Percentiles rank a stretch among this genome's conserved stretches.
Evolutionary conservation across 164 flowering plant species (phyloP).

Genomic region (Macadamia integrifolia): DNA sequence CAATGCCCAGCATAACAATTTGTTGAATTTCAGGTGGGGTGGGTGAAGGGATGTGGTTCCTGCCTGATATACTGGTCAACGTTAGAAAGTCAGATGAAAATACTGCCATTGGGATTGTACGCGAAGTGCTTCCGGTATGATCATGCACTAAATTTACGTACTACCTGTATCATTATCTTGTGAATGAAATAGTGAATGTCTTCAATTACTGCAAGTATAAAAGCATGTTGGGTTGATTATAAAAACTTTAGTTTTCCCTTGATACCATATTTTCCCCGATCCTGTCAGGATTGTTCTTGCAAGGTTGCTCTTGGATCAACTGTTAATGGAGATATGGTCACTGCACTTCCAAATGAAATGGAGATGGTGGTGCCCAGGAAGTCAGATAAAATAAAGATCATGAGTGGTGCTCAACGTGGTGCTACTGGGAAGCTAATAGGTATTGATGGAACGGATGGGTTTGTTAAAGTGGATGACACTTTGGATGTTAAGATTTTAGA

Average conservation of each 20-base stretch:
- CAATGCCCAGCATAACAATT: neutral
- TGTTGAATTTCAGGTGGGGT: conserved; percentile 59
- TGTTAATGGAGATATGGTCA: conserved; percentile 62
- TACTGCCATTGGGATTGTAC: conserved; percentile 46
- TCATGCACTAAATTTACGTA: neutral
- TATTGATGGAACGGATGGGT: conserved; percentile 89
- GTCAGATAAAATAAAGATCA: conserved; percentile 72
- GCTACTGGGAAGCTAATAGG: conserved; percentile 88
- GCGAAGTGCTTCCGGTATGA: conserved; percentile 79
- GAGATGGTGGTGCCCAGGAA: conserved; percentile 75
- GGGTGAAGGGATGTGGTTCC: conserved; percentile 62
- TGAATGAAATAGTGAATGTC: neutral
- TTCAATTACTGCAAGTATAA: neutral
- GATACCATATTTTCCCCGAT: neutral
- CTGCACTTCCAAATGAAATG: conserved; percentile 53
- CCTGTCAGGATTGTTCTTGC: conserved; percentile 77
- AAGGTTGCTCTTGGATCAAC: conserved; percentile 63
- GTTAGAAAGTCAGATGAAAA: conserved; percentile 71
- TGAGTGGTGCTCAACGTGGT: conserved; percentile 88
- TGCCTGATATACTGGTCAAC: conserved; percentile 84
- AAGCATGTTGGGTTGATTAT: neutral
- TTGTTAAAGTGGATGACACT: conserved; percentile 83
- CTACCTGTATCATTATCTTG: neutral
- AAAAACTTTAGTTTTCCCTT: neutral
- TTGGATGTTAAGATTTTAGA: conserved; percentile 93